Evolutionary conservation across 2,329 filamentous ascomycete genomes (phyloP).

Genomic region (Ophiostoma perfectum): DNA sequence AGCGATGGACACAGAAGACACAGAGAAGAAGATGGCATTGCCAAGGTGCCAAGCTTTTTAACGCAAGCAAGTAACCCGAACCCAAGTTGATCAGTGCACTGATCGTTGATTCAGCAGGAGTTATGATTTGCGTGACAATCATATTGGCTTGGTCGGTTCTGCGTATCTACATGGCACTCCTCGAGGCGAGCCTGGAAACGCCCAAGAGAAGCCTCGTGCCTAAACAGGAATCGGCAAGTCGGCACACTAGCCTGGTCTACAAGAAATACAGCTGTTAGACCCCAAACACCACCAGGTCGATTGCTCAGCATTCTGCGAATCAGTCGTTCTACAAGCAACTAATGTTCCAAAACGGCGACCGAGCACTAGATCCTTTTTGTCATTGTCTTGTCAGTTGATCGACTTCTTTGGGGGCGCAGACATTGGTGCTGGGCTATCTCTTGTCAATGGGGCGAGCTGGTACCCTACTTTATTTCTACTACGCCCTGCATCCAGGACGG

Average conservation of each 20-base stretch:
- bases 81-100: neutral
- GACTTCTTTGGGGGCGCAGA: neutral
- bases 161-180: no score
- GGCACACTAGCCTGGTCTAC: neutral
- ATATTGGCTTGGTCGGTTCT: neutral
- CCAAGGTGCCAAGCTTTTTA: neutral
- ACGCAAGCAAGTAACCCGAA: neutral
- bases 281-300: no score
- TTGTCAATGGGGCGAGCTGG: neutral
- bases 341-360: constrained; percentile 2
- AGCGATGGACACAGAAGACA: neutral
- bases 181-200: neutral
- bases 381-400: neutral
- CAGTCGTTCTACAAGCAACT: no score
- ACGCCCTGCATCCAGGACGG: constrained; percentile 1
- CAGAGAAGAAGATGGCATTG: neutral
- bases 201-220: neutral
- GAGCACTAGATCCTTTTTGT: constrained; percentile 3
- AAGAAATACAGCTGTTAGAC: neutral
- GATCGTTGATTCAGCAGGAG: neutral
- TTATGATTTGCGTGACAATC: neutral
- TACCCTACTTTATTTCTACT: neutral
- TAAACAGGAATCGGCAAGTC: neutral
- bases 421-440: neutral
- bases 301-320: no score